Percentiles rank a stretch among this genome's conserved stretches.
These are phyloP conservation scores for Nephelium lappaceum DNA, from an alignment of 345 rosid genomes.

Conservation along the genomic window DNA sequence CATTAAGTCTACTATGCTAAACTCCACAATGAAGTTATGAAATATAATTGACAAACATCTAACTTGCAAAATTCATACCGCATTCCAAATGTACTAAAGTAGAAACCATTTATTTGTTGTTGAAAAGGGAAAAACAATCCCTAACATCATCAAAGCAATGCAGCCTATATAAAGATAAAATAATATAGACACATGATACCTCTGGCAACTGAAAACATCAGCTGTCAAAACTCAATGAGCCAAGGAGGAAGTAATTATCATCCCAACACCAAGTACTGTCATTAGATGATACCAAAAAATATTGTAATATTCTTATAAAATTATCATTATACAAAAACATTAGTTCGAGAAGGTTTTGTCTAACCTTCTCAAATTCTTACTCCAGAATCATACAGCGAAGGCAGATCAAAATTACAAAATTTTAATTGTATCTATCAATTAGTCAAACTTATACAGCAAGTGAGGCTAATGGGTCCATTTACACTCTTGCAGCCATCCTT, in stretches of 20 bases:
- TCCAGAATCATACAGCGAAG: background rate
- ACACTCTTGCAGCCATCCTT: background rate
- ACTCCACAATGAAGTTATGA: no score
- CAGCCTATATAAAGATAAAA: background rate
- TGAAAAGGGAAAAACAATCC: background rate
- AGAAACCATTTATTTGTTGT: background rate
- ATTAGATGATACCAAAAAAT: background rate
- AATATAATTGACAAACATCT: background rate
- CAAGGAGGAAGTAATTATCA: background rate
- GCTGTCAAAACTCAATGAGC: background rate
- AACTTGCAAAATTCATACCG: background rate
- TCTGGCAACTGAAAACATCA: background rate
- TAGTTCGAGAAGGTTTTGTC: background rate
- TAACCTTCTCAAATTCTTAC: background rate
- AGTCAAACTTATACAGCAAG: background rate
- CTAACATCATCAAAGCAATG: background rate
- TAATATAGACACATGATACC: background rate
- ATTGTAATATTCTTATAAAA: background rate
- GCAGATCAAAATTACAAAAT: background rate
- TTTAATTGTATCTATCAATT: background rate
- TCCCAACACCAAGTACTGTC: background rate
- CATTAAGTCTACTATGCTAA: background rate
- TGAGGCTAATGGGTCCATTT: background rate
- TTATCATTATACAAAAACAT: background rate
- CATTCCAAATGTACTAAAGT: background rate